Evolutionary conservation across 2,329 filamentous ascomycete genomes (phyloP), one percentile per base, ranked within the genome.

Genomic region (Pezicula radicicola): DNA sequence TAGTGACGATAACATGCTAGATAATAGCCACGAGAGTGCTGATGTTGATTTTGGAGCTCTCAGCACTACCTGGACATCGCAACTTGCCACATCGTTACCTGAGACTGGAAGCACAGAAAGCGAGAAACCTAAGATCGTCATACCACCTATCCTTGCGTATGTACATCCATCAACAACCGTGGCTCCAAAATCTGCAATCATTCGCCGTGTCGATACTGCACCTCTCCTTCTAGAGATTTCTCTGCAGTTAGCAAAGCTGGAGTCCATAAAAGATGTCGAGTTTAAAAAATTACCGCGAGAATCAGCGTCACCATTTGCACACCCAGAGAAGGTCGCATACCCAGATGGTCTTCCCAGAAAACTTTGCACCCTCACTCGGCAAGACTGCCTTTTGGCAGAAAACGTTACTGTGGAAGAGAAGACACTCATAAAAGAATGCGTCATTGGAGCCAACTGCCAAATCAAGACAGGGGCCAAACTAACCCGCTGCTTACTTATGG

Each of bases 371-470:
- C 88, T 97, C 51, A 91, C 89, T 18, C 83, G 87, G 61, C 79
- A 83, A 44, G 93, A 97, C 72, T 89, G 84, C 58, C 78, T 97
- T 2, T 82, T 97, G 36, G 93, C 84, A 1, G 89, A 93, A 52
- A 97, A 97, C 64, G 91, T 95, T 39, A 91, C 85, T 1, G 85
- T 97, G 0, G 89, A 93, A 64, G 89, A 93, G 62, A 93, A 93
- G 68, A 87, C 84, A 21, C 88, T 91, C n/a, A 88, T 99, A 72
- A 97, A 96, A 69, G 91, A 96, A 70, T 88, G 80, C 36, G 90
- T 97, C 28, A 83, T 99, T 39, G 94, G 94, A 3, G 84, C 89
- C 4, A 91, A 90, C 61, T 96, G 91, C 68, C 87, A 89, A 62
- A 93, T 99, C 58, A 85, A 86, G 56, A 85, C 87, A 60, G 91